Evolutionary conservation across 1,139 yeast genomes (phyloP).

Genomic region (Debaryomyces udenii): DNA sequence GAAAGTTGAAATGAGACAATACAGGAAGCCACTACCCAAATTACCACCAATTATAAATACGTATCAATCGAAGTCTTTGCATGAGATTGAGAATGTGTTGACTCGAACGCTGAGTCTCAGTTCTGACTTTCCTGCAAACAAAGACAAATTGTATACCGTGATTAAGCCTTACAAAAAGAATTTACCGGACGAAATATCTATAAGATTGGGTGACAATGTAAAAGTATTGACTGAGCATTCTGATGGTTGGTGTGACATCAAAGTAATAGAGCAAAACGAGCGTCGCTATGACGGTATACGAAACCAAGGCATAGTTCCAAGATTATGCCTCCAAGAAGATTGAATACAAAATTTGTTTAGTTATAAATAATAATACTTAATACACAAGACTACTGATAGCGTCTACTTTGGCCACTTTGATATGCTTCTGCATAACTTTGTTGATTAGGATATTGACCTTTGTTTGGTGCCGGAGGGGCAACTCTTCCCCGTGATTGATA

Average conservation of each 20-base stretch:
- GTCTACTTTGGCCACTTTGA: constrained; percentile 9
- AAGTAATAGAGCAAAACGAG: constrained; percentile 15
- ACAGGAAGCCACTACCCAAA: constrained; percentile 17
- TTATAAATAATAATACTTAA: constrained; percentile 6
- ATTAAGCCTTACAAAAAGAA: constrained; percentile 30
- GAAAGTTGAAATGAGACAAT: constrained; percentile 4
- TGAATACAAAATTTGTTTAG: constrained; percentile 1
- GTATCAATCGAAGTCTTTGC: constrained; percentile 9
- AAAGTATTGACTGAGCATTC: constrained; percentile 29
- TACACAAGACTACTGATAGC: constrained; percentile 10
- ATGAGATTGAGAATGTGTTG: constrained; percentile 14
- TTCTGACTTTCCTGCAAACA: constrained; percentile 1
- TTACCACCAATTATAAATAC: constrained; percentile 21
- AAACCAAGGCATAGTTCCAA: constrained; percentile 39
- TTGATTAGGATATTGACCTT: constrained; percentile 3
- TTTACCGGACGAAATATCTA: constrained; percentile 38
- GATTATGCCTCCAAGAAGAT: constrained; percentile 29
- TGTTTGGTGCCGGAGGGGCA: constrained; percentile 3
- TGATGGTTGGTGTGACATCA: constrained; percentile 47
- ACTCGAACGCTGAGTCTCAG: constrained; percentile 8
- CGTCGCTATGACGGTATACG: constrained; percentile 12
- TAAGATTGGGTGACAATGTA: constrained; percentile 37
- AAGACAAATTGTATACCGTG: constrained; percentile 22
- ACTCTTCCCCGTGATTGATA: constrained; percentile 3
- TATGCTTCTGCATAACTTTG: constrained; percentile 5